A percentile compares a stretch with the other conserved stretches of the same genome.
Conservation (phyloP, 2,329 filamentous ascomycete genomes). For the Bipolaris zeicola region DNA sequence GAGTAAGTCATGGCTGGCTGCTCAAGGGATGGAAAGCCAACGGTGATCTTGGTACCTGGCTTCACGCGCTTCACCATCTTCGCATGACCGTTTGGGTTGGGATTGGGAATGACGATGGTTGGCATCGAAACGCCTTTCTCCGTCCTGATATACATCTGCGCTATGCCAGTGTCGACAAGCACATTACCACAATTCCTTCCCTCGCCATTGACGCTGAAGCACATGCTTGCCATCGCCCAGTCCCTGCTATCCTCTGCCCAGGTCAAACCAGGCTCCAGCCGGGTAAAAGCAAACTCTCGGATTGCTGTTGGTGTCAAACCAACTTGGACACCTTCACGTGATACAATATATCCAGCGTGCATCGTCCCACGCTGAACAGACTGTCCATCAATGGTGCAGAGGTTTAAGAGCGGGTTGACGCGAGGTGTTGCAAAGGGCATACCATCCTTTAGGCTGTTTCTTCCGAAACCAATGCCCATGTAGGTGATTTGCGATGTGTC, state of each 20-base stretch:
- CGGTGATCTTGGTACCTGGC: slow-evolving; percentile 34
- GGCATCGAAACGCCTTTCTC: slow-evolving; percentile 35
- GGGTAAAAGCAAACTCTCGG: slow-evolving; percentile 29
- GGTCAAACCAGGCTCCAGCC: slow-evolving; percentile 35
- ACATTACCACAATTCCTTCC: slow-evolving; percentile 31
- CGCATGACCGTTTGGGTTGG: slow-evolving; percentile 33
- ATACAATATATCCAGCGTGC: slow-evolving; percentile 38
- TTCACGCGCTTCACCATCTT: slow-evolving; percentile 40
- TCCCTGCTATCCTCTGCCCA: slow-evolving; percentile 38
- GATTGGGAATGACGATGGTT: slow-evolving; percentile 38
- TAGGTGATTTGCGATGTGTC: slow-evolving; percentile 42
- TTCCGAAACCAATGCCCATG: slow-evolving; percentile 46
- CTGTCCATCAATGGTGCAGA: slow-evolving; percentile 34
- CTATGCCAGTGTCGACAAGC: slow-evolving; percentile 43
- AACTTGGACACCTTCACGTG: slow-evolving; percentile 37
- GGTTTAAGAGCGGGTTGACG: slow-evolving; percentile 46
- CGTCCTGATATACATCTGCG: slow-evolving; percentile 45
- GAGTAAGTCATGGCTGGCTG: slow-evolving; percentile 27
- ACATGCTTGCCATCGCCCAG: slow-evolving; percentile 44
- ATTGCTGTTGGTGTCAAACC: slow-evolving; percentile 34
- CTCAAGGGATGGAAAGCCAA: slow-evolving; percentile 33
- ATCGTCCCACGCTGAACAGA: slow-evolving; percentile 12
- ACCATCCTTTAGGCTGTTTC: slow-evolving; percentile 36
- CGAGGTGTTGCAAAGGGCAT: slow-evolving; percentile 38
- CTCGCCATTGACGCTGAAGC: slow-evolving; percentile 34